Percentiles rank a stretch among this genome's conserved stretches.
phyloP scores from a whole-genome alignment of 2,329 filamentous ascomycete species.

The Sporothrix protearum region DNA sequence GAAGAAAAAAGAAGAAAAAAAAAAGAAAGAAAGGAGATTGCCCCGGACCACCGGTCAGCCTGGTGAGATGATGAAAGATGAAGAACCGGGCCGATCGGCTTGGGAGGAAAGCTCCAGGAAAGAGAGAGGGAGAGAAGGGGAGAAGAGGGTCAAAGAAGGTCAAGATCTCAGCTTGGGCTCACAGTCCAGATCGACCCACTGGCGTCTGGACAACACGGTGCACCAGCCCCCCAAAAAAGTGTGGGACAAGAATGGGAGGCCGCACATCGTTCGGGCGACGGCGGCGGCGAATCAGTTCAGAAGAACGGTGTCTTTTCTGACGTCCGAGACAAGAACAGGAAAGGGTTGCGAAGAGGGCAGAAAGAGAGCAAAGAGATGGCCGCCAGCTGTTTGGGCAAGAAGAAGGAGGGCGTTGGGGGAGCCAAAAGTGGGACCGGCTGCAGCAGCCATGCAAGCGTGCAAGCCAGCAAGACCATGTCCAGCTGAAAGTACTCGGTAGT shows the following conservation, averaged over 20 bases:
- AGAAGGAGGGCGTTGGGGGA: not conserved
- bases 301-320: not conserved
- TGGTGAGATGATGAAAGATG: not conserved
- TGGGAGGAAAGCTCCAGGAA: not conserved
- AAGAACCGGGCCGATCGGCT: not conserved
- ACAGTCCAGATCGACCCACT: not conserved
- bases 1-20: not conserved
- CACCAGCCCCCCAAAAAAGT: not conserved
- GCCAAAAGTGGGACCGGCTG: not conserved
- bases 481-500: not conserved
- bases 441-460: not conserved
- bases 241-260: not conserved
- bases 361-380: not conserved
- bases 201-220: not conserved
- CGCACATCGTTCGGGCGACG: not conserved
- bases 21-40: not conserved
- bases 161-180: not conserved
- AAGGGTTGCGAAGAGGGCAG: not conserved
- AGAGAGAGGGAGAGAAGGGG: not conserved
- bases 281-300: not conserved
- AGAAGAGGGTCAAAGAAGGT: not conserved
- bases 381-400: too few species aligned
- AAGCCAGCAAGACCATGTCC: conserved; percentile 4
- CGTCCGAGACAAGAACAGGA: not conserved
- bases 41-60: not conserved